Evolutionary conservation across 352 stramenopile species (phyloP).

Genomic region (Phytopythium chamaehyphon): DNA sequence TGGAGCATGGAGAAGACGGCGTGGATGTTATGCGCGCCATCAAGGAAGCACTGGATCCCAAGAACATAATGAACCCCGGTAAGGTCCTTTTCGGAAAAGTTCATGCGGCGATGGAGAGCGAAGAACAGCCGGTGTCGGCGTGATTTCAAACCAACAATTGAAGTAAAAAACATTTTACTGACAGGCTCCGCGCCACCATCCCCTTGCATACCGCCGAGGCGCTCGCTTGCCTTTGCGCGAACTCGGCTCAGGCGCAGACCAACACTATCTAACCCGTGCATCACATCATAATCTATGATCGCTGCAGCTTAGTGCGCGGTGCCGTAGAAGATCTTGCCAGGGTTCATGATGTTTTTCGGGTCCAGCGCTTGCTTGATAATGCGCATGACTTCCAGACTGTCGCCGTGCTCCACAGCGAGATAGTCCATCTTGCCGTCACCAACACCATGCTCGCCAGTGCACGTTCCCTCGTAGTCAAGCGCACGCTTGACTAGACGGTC

Average conservation of each 20-base stretch:
- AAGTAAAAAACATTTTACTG: no score
- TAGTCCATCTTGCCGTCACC: conserved; percentile 95
- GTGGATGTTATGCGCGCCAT: conserved; percentile 92
- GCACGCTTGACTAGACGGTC: conserved; percentile 78
- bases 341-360: conserved; percentile 96
- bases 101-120: no score
- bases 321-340: conserved; percentile 94
- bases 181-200: background rate
- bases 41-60: conserved; percentile 94
- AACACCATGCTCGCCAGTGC: conserved; percentile 97
- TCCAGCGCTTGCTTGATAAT: conserved; percentile 94
- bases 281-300: background rate
- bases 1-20: conserved; percentile 86
- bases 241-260: background rate
- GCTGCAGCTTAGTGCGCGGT: conserved; percentile 14
- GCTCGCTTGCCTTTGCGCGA: conserved; percentile 2
- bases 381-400: conserved; percentile 91
- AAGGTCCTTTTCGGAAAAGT: conserved; percentile 88
- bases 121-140: no score
- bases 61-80: conserved; percentile 96
- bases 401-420: conserved; percentile 88
- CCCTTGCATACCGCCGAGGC: background rate
- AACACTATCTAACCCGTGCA: no score
- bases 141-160: no score
- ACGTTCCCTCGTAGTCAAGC: conserved; percentile 92